Base-by-base conservation (phyloP, 257 asterid species). In the Rehmannia glutinosa region DNA sequence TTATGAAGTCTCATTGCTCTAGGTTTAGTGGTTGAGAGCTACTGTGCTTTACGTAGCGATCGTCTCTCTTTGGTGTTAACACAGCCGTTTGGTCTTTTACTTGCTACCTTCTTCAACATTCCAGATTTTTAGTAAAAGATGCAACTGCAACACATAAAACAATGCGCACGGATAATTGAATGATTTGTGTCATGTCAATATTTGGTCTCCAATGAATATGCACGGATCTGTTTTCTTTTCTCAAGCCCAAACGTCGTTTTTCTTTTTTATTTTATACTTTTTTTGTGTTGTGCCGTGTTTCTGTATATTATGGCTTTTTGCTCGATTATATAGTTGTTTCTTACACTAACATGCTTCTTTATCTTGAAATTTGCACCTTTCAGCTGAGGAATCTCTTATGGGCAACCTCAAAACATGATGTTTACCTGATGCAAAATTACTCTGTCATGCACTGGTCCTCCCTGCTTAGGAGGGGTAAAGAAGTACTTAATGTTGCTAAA, bases 381-480 rank as follows among this genome's bases (percentile, higher is more conserved):
- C 86, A 89, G 96, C 80, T 89, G 73, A 82, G 96, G 69, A 89
- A 84, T 73, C 95, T 89, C 64, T 49, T 89, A 24, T 83, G 88
- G 84, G 84, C 96, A 28, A 88, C 96, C 62, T 90, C 99, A 49
- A 93, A 93, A 69, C 95, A 93, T 49, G 99, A 93, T 61, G 96
- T 86, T 5, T 93, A 93, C 71, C 85, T 93, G 65, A 82, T 87
- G 81, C 96, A 90, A 74, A 86, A 88, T 75, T 83, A 93, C 78
- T 86, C 99, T 0, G 70, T 93, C 58, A 80, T 86, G 95, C 97
- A 93, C 75, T 93, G 99, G 99, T 88, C 97, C 36, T 76, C 99
- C 42, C 82, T 86, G 68, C 81, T 67, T 27, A 73, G 78, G 76
- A 90, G 75, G 80, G 80, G 84, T 47, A 80, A 80, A 77, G 97